Base-by-base conservation (phyloP, 129 eudicot genomes). In the Escallonia rubra region DNA sequence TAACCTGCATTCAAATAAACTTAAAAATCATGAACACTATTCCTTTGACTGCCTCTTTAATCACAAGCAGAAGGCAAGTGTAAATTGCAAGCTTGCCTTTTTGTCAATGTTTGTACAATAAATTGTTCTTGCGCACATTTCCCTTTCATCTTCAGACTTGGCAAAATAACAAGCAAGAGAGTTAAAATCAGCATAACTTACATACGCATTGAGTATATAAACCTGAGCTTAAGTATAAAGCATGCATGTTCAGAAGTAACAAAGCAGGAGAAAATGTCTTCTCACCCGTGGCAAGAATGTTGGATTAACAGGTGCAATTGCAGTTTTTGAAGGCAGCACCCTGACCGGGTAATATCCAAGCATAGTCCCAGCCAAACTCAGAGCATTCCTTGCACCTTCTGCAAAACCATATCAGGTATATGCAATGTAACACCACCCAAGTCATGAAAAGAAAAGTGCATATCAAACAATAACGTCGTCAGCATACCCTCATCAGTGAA, bases 291-390 rank as follows among this genome's bases (percentile, higher is more conserved):
- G 99, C 76, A 94, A 80, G 76, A 82, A 94, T 3, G 99, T 94
- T 41, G 99, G 99, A 75, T 94, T 94, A 12, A 93, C 98, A 23
- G 98, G 98, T 57, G 98, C 98, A 75, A 93, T 93, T 54, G 98
- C 98, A 74, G 98, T 93, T 77, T 88, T 93, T 6, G 98, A 93
- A 71, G 96, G 98, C 61, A 93, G 85, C 55, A 93, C 98, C 81
- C 83, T 86, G 12, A 93, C 95, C 12, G 98, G 98, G 73, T 93
- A 93, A 65, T 77, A 93, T 57, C 98, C 98, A 56, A 93, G 98
- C 96, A 93, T 86, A 56, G 98, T 93, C 57, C 98, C 98, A 9
- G 92, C 90, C 67, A 93, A 79, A 74, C 88, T 84, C 86, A 93
- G 79, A 63, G 98, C 95, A 72, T 82, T 86, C 82, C 81, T 82